Evolutionary conservation across 2,329 filamentous ascomycete genomes (phyloP), one percentile per base, ranked within the genome.

Genomic region (Colletotrichum sojae): DNA sequence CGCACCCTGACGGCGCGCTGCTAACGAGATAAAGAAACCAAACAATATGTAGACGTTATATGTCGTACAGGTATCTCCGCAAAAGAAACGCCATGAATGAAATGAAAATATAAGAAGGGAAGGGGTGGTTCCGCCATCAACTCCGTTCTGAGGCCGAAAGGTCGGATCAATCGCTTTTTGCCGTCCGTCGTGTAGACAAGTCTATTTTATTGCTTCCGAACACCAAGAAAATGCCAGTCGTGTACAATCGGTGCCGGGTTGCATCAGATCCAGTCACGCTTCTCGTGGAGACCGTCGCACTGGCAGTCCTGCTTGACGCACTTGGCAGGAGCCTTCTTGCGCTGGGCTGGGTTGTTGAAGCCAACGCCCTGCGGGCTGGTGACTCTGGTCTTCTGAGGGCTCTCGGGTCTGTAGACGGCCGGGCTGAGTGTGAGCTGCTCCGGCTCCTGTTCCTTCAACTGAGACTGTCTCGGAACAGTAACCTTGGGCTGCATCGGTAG

Each of bases 331-430:
- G 67, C 16, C 22, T 71, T 63, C 25, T 67, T 69, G 10, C 69
- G 65, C 27, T 73, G 69, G 40, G 62, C 61, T 6, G 63, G 56
- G 22, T 36, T 63, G 54, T 76, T 79, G 73, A 83, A 83, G 36
- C 83, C 83, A 20, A 83, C 83, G 1, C 82, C 83, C 70, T 75
- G 80, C 2, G 82, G 83, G 67, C 82, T 85, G 5, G 81, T 78
- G 13, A 84, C 73, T 71, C 79, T 83, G n/a, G 73, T 70, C 10
- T 69, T 72, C 8, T 71, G 73, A 6, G 79, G 75, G 60, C 78
- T 82, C 22, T 80, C 76, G 0, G 85, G 84, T 63, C 79, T 82
- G 75, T 90, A 90, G 5, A 89, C 85, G 1, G 83, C 80, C 3
- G 88, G 84, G 66, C 83, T 88, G 3, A 89, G 79, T 1, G 81